phyloP scores from a whole-genome alignment of 2,329 filamentous ascomycete species.

The Trichoderma sp. region DNA sequence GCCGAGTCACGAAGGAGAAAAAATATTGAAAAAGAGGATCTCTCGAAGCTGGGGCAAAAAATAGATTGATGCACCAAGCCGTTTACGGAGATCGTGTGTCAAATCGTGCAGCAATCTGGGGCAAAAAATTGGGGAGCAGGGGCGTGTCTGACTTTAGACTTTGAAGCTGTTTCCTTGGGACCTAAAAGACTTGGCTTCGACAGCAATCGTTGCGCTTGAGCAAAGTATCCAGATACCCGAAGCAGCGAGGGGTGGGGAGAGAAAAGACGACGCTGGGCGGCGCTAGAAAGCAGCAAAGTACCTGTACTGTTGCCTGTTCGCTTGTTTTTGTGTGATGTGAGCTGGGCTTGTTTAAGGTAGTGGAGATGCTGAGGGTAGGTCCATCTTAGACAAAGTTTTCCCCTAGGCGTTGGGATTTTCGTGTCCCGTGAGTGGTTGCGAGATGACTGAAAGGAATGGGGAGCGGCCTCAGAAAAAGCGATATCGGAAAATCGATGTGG shows the following conservation, averaged over 20 bases:
- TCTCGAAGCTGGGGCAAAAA: neutral
- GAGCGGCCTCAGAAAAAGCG: neutral
- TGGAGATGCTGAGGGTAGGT: constrained; percentile 10
- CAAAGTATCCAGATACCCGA: constrained; percentile 10
- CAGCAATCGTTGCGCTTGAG: neutral
- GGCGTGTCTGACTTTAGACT: constrained; percentile 8
- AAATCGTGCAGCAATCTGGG: constrained; percentile 23
- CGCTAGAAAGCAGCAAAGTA: neutral
- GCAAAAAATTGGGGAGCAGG: constrained; percentile 2
- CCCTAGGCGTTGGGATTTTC: neutral
- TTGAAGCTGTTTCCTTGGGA: neutral
- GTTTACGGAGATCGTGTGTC: constrained; percentile 21
- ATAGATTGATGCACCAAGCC: constrained; percentile 9
- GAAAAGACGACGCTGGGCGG: neutral
- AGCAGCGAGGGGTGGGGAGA: neutral
- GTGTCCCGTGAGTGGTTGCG: constrained; percentile 6
- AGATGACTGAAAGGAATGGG: neutral
- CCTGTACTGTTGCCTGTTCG: neutral
- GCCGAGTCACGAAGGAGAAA: constrained; percentile 10
- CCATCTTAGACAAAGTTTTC: neutral
- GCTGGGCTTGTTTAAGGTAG: constrained; percentile 13
- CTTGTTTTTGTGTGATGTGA: neutral
- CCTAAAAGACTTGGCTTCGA: neutral
- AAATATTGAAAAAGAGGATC: neutral
- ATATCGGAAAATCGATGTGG: constrained; percentile 1